phyloP scores from a whole-genome alignment of 768 basidiomycete genomes.

The Mycena galericulata region DNA sequence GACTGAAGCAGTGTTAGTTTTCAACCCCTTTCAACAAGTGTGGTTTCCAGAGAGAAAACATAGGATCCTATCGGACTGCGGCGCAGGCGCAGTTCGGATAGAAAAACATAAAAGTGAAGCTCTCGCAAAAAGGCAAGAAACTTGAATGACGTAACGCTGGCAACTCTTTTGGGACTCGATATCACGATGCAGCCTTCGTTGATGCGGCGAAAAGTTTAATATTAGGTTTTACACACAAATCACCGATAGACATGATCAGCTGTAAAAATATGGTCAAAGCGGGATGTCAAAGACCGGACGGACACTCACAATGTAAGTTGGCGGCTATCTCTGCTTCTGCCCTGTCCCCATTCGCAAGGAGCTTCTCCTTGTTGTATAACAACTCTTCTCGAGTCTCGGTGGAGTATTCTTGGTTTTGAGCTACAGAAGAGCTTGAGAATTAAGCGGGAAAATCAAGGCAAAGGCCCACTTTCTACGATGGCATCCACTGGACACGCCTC shows the following conservation, averaged over 20 bases:
- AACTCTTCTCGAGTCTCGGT: constrained; percentile 99
- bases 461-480: constrained; percentile 93
- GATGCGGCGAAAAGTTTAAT: constrained; percentile 28
- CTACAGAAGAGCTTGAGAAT: constrained; percentile 52
- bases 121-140: constrained; percentile 17
- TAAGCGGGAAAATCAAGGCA: constrained; percentile 6
- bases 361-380: constrained; percentile 99
- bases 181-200: constrained; percentile 32
- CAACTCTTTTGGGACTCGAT: constrained; percentile 32
- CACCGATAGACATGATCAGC: constrained; percentile 92
- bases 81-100: constrained; percentile 20
- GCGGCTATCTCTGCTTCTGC: constrained; percentile 99
- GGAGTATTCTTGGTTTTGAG: constrained; percentile 97
- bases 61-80: not conserved
- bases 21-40: constrained; percentile 10
- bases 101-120: constrained; percentile 20
- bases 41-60: constrained; percentile 1
- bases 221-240: constrained; percentile 41
- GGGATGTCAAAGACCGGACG: constrained; percentile 33
- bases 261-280: constrained; percentile 45
- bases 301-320: constrained; percentile 76
- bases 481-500: constrained; percentile 99
- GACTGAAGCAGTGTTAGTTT: constrained; percentile 23
- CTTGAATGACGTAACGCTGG: constrained; percentile 20
- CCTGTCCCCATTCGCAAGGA: constrained; percentile 94